Base-by-base conservation (phyloP, 768 basidiomycete species). In the Russula sp. region DNA sequence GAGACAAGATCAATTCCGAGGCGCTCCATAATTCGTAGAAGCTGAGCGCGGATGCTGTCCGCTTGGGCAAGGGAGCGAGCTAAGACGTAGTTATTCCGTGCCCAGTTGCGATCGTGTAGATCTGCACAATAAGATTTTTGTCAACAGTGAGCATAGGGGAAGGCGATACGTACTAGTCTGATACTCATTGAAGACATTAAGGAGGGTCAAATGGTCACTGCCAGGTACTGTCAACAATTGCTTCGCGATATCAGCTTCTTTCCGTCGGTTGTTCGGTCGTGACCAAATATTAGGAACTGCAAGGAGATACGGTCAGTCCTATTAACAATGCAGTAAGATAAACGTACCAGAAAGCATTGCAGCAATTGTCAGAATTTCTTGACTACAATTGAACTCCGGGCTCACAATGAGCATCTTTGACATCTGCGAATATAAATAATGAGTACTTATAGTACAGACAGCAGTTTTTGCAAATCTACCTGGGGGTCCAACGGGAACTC, bases 401-500 rank as follows among this genome's bases (percentile, higher is more conserved):
- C 92, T 95, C 66, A 86, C 81, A 64, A 98, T 93, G 51, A 98
- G 81, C 84, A 96, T 87, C 74, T 96, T 97, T 29, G 97, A 85
- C 68, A 98, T 79, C 86, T 92, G 65, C 36, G 11, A 11, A 57
- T 32, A 10, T n/a, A 14, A 18, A 18, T 49, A 25, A 18, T 49
- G 32, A 48, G 22, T 16, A 18, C n/a, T 10, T n/a, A 36, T 11
- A 18, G 29, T 47, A 52, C 42, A 45, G 29, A 22, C 10, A 18
- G 35, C 43, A 32, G 1, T 10, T 8, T 3, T 13, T 8, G 13
- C 3, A 8, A 25, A 22, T 3, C 14, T 66, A 89, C 90, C 79
- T 95, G 95, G 41, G 96, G 97, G 73, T 98, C 97, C n/a, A 99
- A 81, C 13, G 96, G 97, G 78, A 98, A 98, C 68, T 97, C 93